phyloP scores from a whole-genome alignment of 805 yeast species.

The Barnettozyma californica region DNA sequence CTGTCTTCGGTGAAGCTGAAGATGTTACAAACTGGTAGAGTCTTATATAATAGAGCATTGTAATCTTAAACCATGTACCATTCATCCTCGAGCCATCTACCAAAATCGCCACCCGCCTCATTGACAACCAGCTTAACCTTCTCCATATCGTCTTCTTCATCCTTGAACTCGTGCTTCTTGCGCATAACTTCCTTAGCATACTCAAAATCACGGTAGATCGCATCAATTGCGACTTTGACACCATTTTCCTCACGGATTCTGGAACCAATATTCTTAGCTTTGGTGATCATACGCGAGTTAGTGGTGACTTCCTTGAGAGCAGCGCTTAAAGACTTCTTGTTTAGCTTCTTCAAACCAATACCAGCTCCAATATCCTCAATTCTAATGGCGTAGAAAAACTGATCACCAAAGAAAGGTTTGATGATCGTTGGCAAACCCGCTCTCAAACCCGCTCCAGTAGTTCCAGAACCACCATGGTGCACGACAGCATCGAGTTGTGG shows the following conservation, averaged over 20 bases:
- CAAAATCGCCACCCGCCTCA: neutral
- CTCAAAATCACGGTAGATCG: slow-evolving; percentile 74
- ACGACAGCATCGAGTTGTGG: slow-evolving; percentile 88
- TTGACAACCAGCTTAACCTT: slow-evolving; percentile 2
- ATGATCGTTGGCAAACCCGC: slow-evolving; percentile 86
- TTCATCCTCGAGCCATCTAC: slow-evolving; percentile 1
- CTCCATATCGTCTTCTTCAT: slow-evolving; percentile 8
- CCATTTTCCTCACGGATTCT: slow-evolving; percentile 74
- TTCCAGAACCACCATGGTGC: slow-evolving; percentile 96
- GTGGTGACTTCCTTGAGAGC: slow-evolving; percentile 69
- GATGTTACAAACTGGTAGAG: slow-evolving; percentile 88
- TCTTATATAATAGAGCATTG: neutral
- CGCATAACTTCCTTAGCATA: slow-evolving; percentile 61
- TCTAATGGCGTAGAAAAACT: slow-evolving; percentile 83
- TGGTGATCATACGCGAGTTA: slow-evolving; percentile 59
- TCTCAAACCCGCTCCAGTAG: slow-evolving; percentile 86
- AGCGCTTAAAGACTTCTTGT: slow-evolving; percentile 52
- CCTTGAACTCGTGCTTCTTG: slow-evolving; percentile 34
- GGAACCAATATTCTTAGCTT: slow-evolving; percentile 59
- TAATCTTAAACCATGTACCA: neutral
- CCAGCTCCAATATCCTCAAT: slow-evolving; percentile 91
- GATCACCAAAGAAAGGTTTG: slow-evolving; percentile 96
- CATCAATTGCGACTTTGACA: slow-evolving; percentile 66
- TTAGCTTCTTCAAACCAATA: slow-evolving; percentile 60
- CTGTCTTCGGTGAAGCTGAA: slow-evolving; percentile 91